These are phyloP conservation scores for Creolimax fragrantissima DNA, from an alignment of 78 protist genomes.

Conservation along the genomic window DNA sequence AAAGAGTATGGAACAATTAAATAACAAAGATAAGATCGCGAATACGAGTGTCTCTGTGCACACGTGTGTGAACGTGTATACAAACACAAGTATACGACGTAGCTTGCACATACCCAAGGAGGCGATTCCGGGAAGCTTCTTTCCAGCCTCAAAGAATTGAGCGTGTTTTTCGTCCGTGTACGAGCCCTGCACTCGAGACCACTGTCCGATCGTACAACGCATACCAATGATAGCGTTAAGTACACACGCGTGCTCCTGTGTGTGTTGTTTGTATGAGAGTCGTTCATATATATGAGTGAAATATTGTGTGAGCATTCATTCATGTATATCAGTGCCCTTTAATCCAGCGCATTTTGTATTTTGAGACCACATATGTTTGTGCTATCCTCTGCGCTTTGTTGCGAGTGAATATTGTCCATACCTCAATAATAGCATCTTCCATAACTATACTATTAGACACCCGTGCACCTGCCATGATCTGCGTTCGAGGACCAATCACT, in stretches of 20 bases:
- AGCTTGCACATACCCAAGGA: background rate
- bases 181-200: conserved; percentile 28
- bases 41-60: background rate
- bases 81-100: background rate
- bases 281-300: background rate
- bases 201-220: background rate
- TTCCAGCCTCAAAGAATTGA: background rate
- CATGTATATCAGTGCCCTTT: background rate
- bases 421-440: background rate
- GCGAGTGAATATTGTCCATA: background rate
- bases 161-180: background rate
- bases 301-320: background rate
- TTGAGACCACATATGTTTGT: too few relatives aligned
- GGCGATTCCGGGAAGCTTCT: background rate
- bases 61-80: background rate
- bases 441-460: background rate
- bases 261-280: background rate
- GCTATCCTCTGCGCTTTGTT: too few relatives aligned
- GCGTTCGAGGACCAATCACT: background rate
- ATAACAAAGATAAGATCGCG: background rate
- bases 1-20: background rate
- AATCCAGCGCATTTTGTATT: too few relatives aligned
- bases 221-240: conserved; percentile 12
- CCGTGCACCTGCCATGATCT: conserved; percentile 8
- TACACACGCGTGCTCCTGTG: conserved; percentile 10